Evolutionary conservation across 2,329 filamentous ascomycete species (phyloP).

Genomic region (Aspergillus glaucus): DNA sequence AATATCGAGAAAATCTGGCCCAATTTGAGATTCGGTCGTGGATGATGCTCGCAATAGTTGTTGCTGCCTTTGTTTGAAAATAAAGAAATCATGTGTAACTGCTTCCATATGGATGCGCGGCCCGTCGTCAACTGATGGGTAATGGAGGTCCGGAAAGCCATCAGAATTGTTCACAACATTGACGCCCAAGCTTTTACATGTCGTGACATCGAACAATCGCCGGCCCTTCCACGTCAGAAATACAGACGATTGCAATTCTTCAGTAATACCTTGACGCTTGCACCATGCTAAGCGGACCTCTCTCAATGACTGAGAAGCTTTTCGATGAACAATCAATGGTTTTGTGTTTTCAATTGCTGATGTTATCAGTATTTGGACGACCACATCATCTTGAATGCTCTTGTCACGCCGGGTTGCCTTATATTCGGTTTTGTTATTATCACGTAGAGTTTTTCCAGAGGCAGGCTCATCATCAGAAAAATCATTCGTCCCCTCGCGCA

Average conservation of each 20-base stretch:
- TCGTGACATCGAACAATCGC: constrained; percentile 69
- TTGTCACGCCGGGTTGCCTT: not conserved
- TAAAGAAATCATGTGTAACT: constrained; percentile 62
- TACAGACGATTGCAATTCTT: constrained; percentile 48
- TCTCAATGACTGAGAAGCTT: constrained; percentile 60
- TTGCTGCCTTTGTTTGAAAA: constrained; percentile 18
- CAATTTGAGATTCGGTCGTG: not conserved
- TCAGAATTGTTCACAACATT: constrained; percentile 12
- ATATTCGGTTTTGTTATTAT: not conserved
- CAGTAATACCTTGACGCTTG: constrained; percentile 50
- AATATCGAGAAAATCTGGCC: not conserved
- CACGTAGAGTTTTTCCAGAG: not conserved
- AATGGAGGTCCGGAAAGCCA: not conserved
- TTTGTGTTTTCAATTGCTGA: constrained; percentile 59
- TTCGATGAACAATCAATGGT: constrained; percentile 58
- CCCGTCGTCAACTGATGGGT: constrained; percentile 46
- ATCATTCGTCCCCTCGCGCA: not conserved
- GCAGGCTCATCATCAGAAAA: not conserved
- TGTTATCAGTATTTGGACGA: constrained; percentile 61
- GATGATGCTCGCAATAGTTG: constrained; percentile 2
- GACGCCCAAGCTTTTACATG: constrained; percentile 62
- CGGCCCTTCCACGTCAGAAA: constrained; percentile 75
- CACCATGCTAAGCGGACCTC: constrained; percentile 67
- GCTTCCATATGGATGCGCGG: constrained; percentile 67
- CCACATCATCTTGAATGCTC: constrained; percentile 35